Conservation (phyloP, 1,284 basidiomycete species). For the Pyrrhoderma noxium region DNA sequence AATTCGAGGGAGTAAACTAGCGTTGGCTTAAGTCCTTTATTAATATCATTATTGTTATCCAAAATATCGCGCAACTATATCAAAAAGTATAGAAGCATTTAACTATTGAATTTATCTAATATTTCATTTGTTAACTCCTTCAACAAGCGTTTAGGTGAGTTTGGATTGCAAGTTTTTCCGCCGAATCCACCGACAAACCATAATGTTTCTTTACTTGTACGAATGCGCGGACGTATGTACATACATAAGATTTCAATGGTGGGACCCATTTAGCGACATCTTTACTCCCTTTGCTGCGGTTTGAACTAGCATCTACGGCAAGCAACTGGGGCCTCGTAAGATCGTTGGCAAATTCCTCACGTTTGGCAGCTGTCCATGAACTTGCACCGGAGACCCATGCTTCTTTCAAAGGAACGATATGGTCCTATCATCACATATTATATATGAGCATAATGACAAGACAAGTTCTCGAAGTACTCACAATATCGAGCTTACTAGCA, state of each 20-base stretch:
- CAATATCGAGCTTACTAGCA: conserved; percentile 46
- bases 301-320: conserved; percentile 40
- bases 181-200: conserved; percentile 35
- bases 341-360: conserved; percentile 46
- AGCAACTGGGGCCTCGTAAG: conserved; percentile 44
- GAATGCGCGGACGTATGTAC: conserved; percentile 43
- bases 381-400: conserved; percentile 48
- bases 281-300: conserved; percentile 33
- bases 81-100: no score
- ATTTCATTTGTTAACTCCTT: no score
- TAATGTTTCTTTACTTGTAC: conserved; percentile 46
- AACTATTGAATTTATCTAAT: no score
- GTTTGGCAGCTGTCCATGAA: conserved; percentile 38
- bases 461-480: conserved; percentile 22
- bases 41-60: no score
- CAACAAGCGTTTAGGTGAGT: conserved; percentile 25
- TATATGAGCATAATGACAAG: background rate
- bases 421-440: conserved; percentile 32
- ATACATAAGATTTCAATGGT: conserved; percentile 37
- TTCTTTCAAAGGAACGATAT: conserved; percentile 46
- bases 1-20: no score
- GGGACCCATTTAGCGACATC: conserved; percentile 43
- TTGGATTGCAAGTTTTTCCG: conserved; percentile 29
- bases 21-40: no score
- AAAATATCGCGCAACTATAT: no score